Evolutionary conservation across 2,329 filamentous ascomycete species (phyloP), one percentile per base, ranked within the genome.

Genomic region (Calycina herbarum): DNA sequence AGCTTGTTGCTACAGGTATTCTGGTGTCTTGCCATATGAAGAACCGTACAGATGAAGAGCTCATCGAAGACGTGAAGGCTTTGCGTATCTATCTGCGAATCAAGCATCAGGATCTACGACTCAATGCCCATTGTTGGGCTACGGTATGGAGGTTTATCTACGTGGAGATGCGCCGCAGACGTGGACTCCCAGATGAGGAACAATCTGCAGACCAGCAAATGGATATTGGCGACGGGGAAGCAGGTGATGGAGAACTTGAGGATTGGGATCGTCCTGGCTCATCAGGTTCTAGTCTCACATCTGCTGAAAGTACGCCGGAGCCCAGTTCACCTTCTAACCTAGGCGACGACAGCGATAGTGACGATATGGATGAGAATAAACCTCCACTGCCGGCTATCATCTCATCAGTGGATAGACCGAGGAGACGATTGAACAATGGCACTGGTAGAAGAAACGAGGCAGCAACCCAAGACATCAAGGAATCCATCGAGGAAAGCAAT

Each of bases 71-170:
- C 40, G 73, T 78, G 31, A 73, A 76, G 51, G 66, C 68, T 11
- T 72, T 78, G 71, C 72, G 77, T 24, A 58, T 67, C 8, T 73
- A 72, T 38, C 64, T 78, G 11, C 72, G 76, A 15, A 56, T 68
- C 17, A 64, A 74, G 5, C 73, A 76, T 24, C 76, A 76, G 62
- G 76, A 78, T 61, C 66, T 78, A 6, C 70, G 76, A 11, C 68
- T 77, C 7, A 78, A 78, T 54, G 70, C 71, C 5, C 70, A 70
- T 48, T 78, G 76, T 45, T 78, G 76, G 75, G 59, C 64, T 27
- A 72, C 71, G 3, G 61, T 74, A 7, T 77, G 75, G 71, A 66
- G 71, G 13, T 77, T 71, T 54, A 74, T 78, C 17, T 68, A 71
- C 15, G 60, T 68, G 7, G 67, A 70, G 31, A 64, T 67, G 57